Conservation (phyloP, 345 rosid species). For the Nasturtium officinale region DNA sequence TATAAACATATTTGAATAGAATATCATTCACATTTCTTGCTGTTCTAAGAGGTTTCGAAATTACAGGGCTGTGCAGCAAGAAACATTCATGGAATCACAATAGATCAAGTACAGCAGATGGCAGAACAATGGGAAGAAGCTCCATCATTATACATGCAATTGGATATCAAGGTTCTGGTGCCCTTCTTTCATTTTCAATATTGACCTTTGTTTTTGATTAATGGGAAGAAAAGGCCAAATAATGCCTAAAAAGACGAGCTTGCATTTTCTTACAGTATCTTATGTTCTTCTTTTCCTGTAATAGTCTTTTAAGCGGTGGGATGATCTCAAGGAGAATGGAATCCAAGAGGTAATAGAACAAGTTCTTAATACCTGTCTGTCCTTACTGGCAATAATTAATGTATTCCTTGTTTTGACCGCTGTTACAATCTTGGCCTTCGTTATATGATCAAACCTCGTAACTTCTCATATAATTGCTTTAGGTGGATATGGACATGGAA, state of each 20-base stretch:
- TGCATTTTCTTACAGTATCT: constrained; percentile 11
- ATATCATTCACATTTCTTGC: constrained; percentile 7
- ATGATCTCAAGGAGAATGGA: constrained; percentile 75
- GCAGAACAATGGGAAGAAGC: constrained; percentile 86
- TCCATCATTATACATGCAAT: constrained; percentile 71
- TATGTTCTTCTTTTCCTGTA: constrained; percentile 39
- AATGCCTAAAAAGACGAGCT: background rate
- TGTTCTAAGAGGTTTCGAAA: constrained; percentile 33
- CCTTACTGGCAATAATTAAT: background rate
- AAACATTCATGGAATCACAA: constrained; percentile 82
- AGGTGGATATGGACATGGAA: constrained; percentile 97
- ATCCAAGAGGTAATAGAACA: constrained; percentile 75
- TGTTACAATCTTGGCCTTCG: background rate
- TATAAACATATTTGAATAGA: background rate
- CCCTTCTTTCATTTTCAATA: background rate
- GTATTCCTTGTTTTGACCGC: constrained; percentile 25
- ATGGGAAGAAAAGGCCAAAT: constrained; percentile 6
- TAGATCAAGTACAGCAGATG: constrained; percentile 80
- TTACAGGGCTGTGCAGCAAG: constrained; percentile 97
- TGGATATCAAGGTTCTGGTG: constrained; percentile 70
- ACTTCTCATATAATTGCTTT: constrained; percentile 36
- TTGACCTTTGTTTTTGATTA: constrained; percentile 17
- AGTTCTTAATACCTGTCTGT: constrained; percentile 14
- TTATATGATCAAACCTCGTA: constrained; percentile 7
- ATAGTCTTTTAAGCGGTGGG: constrained; percentile 80